Evolutionary conservation across 805 yeast species (phyloP).

Genomic region (Candida methanosorbosa): DNA sequence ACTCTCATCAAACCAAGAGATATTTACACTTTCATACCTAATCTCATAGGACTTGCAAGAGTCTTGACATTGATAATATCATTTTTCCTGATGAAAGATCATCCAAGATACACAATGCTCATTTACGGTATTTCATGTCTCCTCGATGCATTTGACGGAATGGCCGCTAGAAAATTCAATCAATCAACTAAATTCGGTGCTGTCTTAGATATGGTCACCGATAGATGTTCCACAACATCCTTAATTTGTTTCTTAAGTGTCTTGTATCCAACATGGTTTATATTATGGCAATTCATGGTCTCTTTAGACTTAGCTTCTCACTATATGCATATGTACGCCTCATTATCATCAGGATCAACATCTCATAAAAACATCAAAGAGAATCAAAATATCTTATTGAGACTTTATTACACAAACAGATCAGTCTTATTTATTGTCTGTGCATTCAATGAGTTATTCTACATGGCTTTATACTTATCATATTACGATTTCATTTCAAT

Average conservation of each 20-base stretch:
- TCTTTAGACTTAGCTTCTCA: conserved; percentile 88
- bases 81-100: conserved; percentile 70
- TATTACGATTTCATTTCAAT: conserved; percentile 48
- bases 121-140: conserved; percentile 84
- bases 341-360: conserved; percentile 65
- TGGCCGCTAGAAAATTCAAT: conserved; percentile 81
- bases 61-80: conserved; percentile 77
- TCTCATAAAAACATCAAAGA: conserved; percentile 80
- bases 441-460: conserved; percentile 88
- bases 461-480: conserved; percentile 77
- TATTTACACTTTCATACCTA: conserved; percentile 78
- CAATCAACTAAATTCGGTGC: conserved; percentile 95
- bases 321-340: conserved; percentile 98
- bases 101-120: conserved; percentile 65
- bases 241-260: conserved; percentile 79
- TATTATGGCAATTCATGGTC: conserved; percentile 75
- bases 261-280: conserved; percentile 60
- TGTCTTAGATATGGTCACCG: conserved; percentile 97
- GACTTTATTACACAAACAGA: conserved; percentile 81
- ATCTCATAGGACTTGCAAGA: conserved; percentile 82
- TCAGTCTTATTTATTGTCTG: conserved; percentile 81
- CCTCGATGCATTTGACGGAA: conserved; percentile 93
- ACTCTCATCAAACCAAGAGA: conserved; percentile 21
- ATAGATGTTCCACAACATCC: conserved; percentile 94
- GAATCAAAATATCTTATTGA: conserved; percentile 62